A percentile compares a stretch with the other conserved stretches of the same genome.
Evolutionary conservation across 306 rosid species (phyloP).

Genomic region (Medicago arabica): DNA sequence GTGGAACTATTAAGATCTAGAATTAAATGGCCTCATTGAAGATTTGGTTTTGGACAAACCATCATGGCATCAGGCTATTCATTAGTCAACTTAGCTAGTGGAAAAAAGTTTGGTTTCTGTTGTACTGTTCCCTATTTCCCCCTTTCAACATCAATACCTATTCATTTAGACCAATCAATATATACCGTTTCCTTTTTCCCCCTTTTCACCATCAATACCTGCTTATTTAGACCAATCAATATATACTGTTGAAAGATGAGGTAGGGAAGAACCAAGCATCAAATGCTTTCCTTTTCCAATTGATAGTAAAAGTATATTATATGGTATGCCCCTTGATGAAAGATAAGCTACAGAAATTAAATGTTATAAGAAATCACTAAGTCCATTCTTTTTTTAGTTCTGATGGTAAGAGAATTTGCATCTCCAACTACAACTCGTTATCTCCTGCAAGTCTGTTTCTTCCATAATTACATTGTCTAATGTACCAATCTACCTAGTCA

Average conservation of each 20-base stretch:
- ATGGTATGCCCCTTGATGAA: background rate
- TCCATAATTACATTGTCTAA: background rate
- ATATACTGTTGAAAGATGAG: background rate
- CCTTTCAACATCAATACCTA: no score
- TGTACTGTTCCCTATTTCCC: no score
- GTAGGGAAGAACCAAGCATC: background rate
- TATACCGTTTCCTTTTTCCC: no score
- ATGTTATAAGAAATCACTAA: background rate
- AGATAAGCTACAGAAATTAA: background rate
- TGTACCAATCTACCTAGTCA: background rate
- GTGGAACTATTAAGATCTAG: no score
- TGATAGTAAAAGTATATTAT: background rate
- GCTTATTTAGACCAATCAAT: background rate
- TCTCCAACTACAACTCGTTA: background rate
- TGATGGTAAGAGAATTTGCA: background rate
- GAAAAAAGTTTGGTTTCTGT: no score
- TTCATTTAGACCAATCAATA: background rate
- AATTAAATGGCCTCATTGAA: no score
- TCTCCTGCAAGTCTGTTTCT: background rate
- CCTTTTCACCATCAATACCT: no score
- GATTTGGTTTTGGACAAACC: no score
- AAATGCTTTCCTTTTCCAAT: background rate
- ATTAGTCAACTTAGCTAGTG: no score
- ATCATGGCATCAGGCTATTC: no score
- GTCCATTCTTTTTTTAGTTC: background rate